Percentiles rank a stretch among this genome's conserved stretches.
These are phyloP conservation scores for Dacryopinax primogenitus DNA, from an alignment of 768 basidiomycete genomes.

Conservation along the genomic window DNA sequence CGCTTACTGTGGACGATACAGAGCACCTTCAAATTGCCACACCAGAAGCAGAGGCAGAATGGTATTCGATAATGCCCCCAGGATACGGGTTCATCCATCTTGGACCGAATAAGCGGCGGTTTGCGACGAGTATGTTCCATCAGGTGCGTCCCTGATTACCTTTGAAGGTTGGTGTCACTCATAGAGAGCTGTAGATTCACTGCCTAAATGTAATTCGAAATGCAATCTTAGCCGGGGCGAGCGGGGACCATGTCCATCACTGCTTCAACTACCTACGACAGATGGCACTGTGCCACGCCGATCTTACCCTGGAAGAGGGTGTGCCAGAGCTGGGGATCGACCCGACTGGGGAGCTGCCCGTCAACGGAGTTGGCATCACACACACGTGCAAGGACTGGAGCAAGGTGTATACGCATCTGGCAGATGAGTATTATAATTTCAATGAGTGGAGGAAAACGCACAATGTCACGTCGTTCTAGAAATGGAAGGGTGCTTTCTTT, in stretches of 20 bases:
- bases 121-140: constrained; percentile 34
- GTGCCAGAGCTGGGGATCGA: neutral
- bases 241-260: constrained; percentile 21
- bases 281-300: constrained; percentile 23
- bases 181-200: constrained; percentile 25
- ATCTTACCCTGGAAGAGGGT: constrained; percentile 22
- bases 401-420: constrained; percentile 17
- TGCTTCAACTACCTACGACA: constrained; percentile 24
- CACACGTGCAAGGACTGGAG: constrained; percentile 30
- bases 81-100: constrained; percentile 24
- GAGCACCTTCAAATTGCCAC: neutral
- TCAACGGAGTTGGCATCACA: constrained; percentile 20
- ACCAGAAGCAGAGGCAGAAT: neutral
- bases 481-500: neutral
- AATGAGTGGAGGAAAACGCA: constrained; percentile 9
- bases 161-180: too few relatives aligned
- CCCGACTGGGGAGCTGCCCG: neutral
- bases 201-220: constrained; percentile 32
- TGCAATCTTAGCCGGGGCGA: constrained; percentile 20
- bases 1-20: neutral
- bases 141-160: constrained; percentile 21
- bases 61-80: neutral
- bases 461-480: neutral
- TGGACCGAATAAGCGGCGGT: constrained; percentile 27
- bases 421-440: constrained; percentile 12